Base-by-base conservation (phyloP, 257 asterid genomes). In the Solanum sejunctum region DNA sequence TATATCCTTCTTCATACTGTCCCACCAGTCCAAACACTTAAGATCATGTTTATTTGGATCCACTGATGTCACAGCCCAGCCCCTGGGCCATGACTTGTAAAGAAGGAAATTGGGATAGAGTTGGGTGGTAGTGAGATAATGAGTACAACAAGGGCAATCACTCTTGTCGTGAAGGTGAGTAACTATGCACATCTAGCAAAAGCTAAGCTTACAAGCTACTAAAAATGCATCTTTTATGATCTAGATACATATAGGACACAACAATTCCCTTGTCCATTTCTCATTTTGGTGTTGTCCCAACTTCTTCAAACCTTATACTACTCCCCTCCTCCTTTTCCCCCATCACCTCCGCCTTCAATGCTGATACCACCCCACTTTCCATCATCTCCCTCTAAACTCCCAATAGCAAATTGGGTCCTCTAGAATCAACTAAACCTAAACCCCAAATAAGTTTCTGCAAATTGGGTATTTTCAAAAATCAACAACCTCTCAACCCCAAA, bases 241-340 rank as follows among this genome's bases (percentile, higher is more conserved):
- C 90, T 94, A 97, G 94, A 94, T 94, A 90, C 97, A 94, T 58
- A 93, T 92, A 39, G 97, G 98, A 83, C 97, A 94, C 36, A 93
- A 88, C 85, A 92, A 63, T 18, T 94, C 94, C 87, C 87, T 32
- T 93, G 78, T 93, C 98, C 81, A 88, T 69, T 36, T 57, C 88
- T 83, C 85, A 70, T 28, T 47, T 82, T 17, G 32, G 64, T 7
- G 11, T 88, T 28, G 58, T 80, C 32, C 78, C 54, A 41, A 7
- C 88, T 20, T 9, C 58, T 41, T 84, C 87, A 47, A 67, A 88
- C 36, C 78, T 88, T 41, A 81, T 88, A 45, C 60, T 67, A 77
- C 18, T 73, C 75, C 78, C 87, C 84, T 60, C 84, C 85, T 73
- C 78, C 80, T 82, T 84, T 1, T 55, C 71, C 43, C 43, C 26